A percentile compares a stretch with the other conserved stretches of the same genome.
These are phyloP conservation scores for Neurospora tetraspora DNA, from an alignment of 495 filamentous ascomycete species.

Conservation along the genomic window DNA sequence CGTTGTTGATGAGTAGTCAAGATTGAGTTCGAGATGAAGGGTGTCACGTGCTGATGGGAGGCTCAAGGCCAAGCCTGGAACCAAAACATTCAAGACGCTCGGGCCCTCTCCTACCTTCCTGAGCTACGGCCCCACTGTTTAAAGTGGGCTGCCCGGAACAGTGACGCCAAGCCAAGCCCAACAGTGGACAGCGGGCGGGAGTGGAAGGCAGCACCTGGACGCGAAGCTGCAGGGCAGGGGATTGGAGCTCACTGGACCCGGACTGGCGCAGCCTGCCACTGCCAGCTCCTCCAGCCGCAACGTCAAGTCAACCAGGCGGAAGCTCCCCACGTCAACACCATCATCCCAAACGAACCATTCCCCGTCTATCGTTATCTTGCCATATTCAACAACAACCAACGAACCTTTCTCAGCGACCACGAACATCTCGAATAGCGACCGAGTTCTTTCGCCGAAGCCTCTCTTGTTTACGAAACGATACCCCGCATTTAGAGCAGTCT, in stretches of 20 bases:
- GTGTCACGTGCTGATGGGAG: conserved; percentile 19
- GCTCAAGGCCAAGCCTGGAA: background rate
- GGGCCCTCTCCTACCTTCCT: background rate
- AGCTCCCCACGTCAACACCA: conserved; percentile 11
- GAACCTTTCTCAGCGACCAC: background rate
- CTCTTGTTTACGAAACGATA: background rate
- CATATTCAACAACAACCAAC: background rate
- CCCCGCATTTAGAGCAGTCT: conserved; percentile 3
- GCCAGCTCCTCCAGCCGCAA: conserved; percentile 16
- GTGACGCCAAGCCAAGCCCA: background rate
- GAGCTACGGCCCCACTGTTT: background rate
- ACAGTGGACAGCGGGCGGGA: background rate
- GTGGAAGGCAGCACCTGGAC: conserved; percentile 28
- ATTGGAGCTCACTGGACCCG: background rate
- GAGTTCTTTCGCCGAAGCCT: background rate
- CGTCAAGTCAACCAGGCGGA: conserved; percentile 11
- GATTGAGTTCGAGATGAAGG: conserved; percentile 13
- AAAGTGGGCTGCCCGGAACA: background rate
- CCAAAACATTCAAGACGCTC: background rate
- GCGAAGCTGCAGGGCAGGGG: conserved; percentile 23
- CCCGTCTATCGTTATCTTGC: background rate
- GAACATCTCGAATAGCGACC: background rate
- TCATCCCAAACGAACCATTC: background rate
- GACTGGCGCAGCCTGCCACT: conserved; percentile 6
- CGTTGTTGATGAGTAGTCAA: background rate